Evolutionary conservation across 2,329 filamentous ascomycete genomes (phyloP).

Genomic region (Exophiala alcalophila): DNA sequence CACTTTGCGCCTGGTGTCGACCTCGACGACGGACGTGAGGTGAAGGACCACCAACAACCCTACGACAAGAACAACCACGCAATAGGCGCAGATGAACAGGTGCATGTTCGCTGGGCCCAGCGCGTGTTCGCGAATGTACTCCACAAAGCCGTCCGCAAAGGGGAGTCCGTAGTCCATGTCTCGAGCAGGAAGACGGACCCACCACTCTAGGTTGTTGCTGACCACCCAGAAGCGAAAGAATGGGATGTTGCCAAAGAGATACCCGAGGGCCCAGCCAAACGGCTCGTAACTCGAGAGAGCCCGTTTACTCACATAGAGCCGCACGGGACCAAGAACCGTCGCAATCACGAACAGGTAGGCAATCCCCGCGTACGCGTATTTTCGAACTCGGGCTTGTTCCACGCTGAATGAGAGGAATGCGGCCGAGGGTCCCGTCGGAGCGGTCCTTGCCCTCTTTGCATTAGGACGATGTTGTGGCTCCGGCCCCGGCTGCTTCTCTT

Average conservation of each 20-base stretch:
- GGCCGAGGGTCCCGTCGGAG: conserved; percentile 39
- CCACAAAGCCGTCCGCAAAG: conserved; percentile 50
- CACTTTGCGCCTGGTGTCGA: conserved; percentile 92
- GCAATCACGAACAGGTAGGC: conserved; percentile 66
- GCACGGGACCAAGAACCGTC: conserved; percentile 68
- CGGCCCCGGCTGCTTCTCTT: not conserved
- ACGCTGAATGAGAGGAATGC: conserved; percentile 74
- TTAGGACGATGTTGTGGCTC: too few relatives aligned
- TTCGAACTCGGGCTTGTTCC: conserved; percentile 69
- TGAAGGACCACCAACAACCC: conserved; percentile 74
- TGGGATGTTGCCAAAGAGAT: conserved; percentile 76
- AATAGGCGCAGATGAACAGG: conserved; percentile 74
- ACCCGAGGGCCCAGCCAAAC: conserved; percentile 87
- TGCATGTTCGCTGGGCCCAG: conserved; percentile 78
- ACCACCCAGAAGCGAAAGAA: conserved; percentile 70
- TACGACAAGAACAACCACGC: conserved; percentile 62
- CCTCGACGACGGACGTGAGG: conserved; percentile 74
- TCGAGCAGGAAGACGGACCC: conserved; percentile 36
- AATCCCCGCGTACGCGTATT: conserved; percentile 79
- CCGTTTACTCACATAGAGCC: conserved; percentile 63
- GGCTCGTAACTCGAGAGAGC: conserved; percentile 75
- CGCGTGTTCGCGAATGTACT: conserved; percentile 60
- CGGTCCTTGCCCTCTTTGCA: conserved; percentile 8
- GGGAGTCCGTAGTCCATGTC: not conserved
- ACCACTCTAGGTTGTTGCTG: conserved; percentile 65